These are phyloP conservation scores for Vanrija sp. DNA, from an alignment of 1,284 basidiomycete species.

Conservation along the genomic window DNA sequence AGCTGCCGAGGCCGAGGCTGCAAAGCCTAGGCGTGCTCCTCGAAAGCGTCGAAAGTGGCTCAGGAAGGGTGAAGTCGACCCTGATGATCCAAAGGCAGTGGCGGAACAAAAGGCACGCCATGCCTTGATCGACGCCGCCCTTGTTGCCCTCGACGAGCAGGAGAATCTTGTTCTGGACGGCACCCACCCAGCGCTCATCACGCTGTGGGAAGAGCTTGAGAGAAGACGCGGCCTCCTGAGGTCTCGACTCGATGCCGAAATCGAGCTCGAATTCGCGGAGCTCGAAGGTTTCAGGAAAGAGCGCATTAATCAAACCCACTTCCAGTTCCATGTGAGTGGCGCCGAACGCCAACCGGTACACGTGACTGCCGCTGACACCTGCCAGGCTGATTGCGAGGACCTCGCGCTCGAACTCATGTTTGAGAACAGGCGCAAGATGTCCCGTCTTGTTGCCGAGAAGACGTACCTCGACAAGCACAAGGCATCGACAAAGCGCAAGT, in stretches of 20 bases:
- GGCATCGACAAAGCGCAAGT: slow-evolving; percentile 16
- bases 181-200: slow-evolving; percentile 26
- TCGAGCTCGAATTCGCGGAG: no score
- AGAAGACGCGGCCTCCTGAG: slow-evolving; percentile 11
- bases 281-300: no score
- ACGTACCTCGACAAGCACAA: slow-evolving; percentile 19
- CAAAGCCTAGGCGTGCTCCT: slow-evolving; percentile 21
- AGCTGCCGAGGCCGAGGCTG: not conserved
- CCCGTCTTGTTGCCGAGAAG: slow-evolving; percentile 23
- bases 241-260: no score
- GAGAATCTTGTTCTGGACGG: slow-evolving; percentile 21
- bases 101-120: slow-evolving; percentile 30
- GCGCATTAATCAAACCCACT: slow-evolving; percentile 5
- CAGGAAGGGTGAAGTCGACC: slow-evolving; percentile 45
- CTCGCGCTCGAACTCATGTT: slow-evolving; percentile 18
- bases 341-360: not conserved
- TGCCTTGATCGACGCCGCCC: slow-evolving; percentile 23
- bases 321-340: slow-evolving; percentile 23
- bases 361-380: not conserved
- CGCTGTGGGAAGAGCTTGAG: slow-evolving; percentile 31
- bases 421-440: slow-evolving; percentile 22
- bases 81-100: slow-evolving; percentile 40
- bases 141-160: slow-evolving; percentile 32
- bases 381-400: slow-evolving; percentile 21
- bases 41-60: slow-evolving; percentile 40